Percentiles rank a stretch among this genome's conserved stretches.
Conservation (phyloP, 2,329 filamentous ascomycete genomes). For the Pochonia chlamydosporia region DNA sequence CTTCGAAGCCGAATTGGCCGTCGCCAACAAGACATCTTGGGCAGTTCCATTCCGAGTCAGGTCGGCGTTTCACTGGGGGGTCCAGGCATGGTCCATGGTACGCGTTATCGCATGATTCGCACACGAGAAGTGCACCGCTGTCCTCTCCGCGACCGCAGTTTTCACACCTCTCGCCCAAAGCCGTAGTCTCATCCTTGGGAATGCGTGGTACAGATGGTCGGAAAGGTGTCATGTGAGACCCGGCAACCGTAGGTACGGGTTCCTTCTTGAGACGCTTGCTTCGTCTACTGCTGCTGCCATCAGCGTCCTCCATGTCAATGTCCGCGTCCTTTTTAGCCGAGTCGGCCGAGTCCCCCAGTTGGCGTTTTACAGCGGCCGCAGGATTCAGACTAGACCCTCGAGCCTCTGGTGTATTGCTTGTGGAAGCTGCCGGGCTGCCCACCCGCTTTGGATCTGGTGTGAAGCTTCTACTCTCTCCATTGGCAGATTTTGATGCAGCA, state of each 20-base stretch:
- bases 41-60: conserved; percentile 92
- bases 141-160: conserved; percentile 78
- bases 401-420: conserved; percentile 61
- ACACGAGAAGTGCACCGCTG: conserved; percentile 63
- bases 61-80: conserved; percentile 69
- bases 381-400: conserved; percentile 48
- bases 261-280: conserved; percentile 90
- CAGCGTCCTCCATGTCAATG: conserved; percentile 50
- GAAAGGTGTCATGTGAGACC: conserved; percentile 94
- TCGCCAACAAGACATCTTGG: conserved; percentile 92
- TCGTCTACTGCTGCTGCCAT: conserved; percentile 66
- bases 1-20: conserved; percentile 94
- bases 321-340: conserved; percentile 41
- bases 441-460: conserved; percentile 55
- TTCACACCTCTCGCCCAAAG: conserved; percentile 68
- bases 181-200: conserved; percentile 45
- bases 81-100: conserved; percentile 88
- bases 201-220: conserved; percentile 71
- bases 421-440: conserved; percentile 56
- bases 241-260: conserved; percentile 77
- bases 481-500: conserved; percentile 61
- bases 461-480: conserved; percentile 51
- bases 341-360: conserved; percentile 49
- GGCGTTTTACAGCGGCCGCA: conserved; percentile 68
- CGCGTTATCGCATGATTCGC: conserved; percentile 86